Evolutionary conservation across 1,139 yeast genomes (phyloP), one percentile per base, ranked within the genome.

Genomic region (Tardiomyces blankii): DNA sequence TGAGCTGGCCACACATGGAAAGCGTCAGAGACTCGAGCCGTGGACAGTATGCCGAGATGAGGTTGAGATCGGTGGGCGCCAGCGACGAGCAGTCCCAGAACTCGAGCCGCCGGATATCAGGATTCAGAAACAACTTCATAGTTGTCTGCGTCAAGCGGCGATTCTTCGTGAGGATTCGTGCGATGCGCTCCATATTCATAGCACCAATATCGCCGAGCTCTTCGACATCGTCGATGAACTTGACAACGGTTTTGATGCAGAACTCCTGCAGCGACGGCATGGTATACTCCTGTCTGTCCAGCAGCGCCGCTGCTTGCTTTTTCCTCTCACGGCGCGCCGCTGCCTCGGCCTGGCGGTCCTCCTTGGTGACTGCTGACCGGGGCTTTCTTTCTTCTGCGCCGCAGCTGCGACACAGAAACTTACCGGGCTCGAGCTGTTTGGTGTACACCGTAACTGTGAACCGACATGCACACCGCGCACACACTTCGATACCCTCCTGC

Each of bases 41-140:
- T 0, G 96, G 96, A 54, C 96, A 85, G 60, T 67, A 83, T 0
- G 95, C 72, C 0, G 89, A 89, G 40, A 91, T 78, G 53, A 79
- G 73, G 54, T 75, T 74, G 48, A 82, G 73, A 0, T 93, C 75
- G 51, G 77, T 82, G 39, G 75, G 72, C 32, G 77, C 77, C 28
- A 91, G 74, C 47, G 80, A 80, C 1, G 96, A 87, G 62, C 98
- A 91, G 65, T 91, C 98, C 91, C 95, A 87, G 51, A 91, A 78
- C 53, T 83, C 83, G 39, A 91, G 64, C 3, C 65, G 60, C 47
- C 66, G 74, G 45, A 79, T 63, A 18, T 73, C 69, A 0, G 87
- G 76, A 43, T 78, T 78, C 45, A 91, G 66, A 59, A 91, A 91
- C 43, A 91, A 67, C 43, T 78, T 68, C 59, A 89, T 63, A 0